phyloP scores from a whole-genome alignment of 2,329 filamentous ascomycete genomes.

The Trichoderma sp. region DNA sequence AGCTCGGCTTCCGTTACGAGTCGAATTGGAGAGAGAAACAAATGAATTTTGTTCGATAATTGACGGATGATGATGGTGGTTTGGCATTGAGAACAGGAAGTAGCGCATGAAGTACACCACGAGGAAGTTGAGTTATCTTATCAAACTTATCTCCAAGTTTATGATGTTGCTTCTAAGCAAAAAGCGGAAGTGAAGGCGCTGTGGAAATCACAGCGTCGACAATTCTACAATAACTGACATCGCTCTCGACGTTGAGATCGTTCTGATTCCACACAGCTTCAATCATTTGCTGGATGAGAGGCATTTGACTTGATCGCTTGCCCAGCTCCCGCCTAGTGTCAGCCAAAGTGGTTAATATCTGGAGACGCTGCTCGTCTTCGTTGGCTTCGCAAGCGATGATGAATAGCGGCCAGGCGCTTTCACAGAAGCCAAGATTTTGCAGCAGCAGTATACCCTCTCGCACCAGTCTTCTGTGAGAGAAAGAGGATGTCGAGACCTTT shows the following conservation, averaged over 20 bases:
- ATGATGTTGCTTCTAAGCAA: not conserved
- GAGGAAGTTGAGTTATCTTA: not conserved
- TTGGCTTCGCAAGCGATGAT: conserved; percentile 27
- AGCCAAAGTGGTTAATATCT: conserved; percentile 16
- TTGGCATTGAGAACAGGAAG: too few species aligned
- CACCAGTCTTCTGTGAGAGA: conserved; percentile 20
- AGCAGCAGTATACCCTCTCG: conserved; percentile 25
- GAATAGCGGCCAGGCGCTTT: conserved; percentile 26
- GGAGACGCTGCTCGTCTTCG: conserved; percentile 25
- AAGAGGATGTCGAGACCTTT: conserved; percentile 15
- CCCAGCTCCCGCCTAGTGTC: conserved; percentile 14
- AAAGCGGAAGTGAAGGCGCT: conserved; percentile 17
- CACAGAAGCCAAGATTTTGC: conserved; percentile 22
- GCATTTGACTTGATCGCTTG: conserved; percentile 18
- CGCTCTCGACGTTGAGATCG: conserved; percentile 21
- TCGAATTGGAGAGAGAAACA: not conserved
- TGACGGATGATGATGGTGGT: too few species aligned
- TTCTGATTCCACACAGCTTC: conserved; percentile 27
- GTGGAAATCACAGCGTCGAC: conserved; percentile 23
- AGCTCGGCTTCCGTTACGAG: not conserved
- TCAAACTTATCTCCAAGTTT: not conserved
- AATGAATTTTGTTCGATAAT: too few species aligned
- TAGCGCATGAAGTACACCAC: too few species aligned
- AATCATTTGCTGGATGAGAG: conserved; percentile 19
- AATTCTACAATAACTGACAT: conserved; percentile 21